A percentile compares a stretch with the other conserved stretches of the same genome.
Conservation (phyloP, 345 rosid species). For the Anacardium occidentale region DNA sequence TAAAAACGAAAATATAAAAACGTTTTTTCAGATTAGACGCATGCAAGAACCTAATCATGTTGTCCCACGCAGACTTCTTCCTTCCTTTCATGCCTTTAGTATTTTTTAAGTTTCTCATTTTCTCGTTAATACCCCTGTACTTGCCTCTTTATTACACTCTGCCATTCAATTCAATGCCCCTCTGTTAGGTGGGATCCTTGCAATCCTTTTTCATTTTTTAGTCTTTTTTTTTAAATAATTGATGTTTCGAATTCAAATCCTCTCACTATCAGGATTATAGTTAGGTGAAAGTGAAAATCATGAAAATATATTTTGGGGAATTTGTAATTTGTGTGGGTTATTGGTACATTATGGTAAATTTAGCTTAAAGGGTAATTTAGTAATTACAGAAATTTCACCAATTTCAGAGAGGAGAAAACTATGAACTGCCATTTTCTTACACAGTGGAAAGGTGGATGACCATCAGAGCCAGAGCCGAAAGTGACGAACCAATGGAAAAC, state of each 20-base stretch:
- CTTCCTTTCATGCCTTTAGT: constrained; percentile 43
- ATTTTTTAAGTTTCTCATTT: constrained; percentile 45
- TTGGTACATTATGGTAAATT: neutral
- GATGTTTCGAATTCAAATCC: neutral
- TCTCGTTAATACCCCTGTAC: constrained; percentile 17
- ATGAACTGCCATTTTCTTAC: constrained; percentile 24
- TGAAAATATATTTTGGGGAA: too few species aligned
- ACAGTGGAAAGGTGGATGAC: constrained; percentile 27
- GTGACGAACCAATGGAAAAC: constrained; percentile 45
- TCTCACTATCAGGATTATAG: too few species aligned
- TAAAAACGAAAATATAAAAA: too few species aligned
- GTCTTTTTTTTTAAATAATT: too few species aligned
- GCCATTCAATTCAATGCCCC: neutral
- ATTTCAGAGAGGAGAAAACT: neutral
- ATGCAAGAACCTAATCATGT: constrained; percentile 75
- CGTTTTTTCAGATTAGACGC: constrained; percentile 64
- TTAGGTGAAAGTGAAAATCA: too few species aligned
- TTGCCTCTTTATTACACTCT: neutral
- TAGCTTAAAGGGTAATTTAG: constrained; percentile 9
- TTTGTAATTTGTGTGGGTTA: too few species aligned
- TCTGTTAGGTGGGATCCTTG: neutral
- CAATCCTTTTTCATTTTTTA: neutral
- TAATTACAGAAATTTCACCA: neutral
- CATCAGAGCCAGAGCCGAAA: constrained; percentile 31
- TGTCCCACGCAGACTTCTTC: constrained; percentile 60